Base-by-base conservation (phyloP, 495 filamentous ascomycete species). In the Collariella sp. region DNA sequence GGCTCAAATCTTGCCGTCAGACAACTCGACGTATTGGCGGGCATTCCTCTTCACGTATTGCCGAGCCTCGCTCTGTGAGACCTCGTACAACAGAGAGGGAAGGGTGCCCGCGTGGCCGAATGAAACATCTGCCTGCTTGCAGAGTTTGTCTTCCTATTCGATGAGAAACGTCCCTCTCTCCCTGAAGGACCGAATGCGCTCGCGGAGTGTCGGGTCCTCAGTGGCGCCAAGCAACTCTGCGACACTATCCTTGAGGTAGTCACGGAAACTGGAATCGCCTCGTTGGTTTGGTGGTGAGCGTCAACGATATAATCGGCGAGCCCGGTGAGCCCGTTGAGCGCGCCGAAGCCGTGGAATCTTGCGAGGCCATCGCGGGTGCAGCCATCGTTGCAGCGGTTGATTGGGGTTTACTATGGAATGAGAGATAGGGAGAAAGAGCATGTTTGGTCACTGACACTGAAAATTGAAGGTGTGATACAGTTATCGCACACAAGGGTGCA, bases 41-140 rank as follows among this genome's bases (percentile, higher is more conserved):
- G 33, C 41, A 41, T 57, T 51, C 19, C 34, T 33, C 16, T 57
- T 48, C 42, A 57, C 33, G 23, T 51, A 41, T 43, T 43, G 35
- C 3, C 47, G 55, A 46, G 55, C 16, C 26, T 57, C 55, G 35
- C 55, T 42, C 41, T 57, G 52, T 34, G 47, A 52, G 31, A 57
- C 48, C 41, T 57, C 55, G 55, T 48, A 20, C 12, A 57, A 47
- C n/a, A 57, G 19, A 23, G 47, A 46, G 5, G 33, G 55, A 7
- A 56, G 39, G 9, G 26, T 38, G 16, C 18, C 46, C 46, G 26
- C 26, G 24, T 45, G 38, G 22, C 54, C 54, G 5, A 56, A 38
- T 26, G 46, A 23, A 38, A 50, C n/a, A 38, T 56, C 46, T 12
- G 39, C 54, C 40, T 56, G 46, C 33, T 40, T 46, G 41, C 12